Evolutionary conservation across 1,284 basidiomycete genomes (phyloP).

Genomic region (Ceratobasidium sp.): DNA sequence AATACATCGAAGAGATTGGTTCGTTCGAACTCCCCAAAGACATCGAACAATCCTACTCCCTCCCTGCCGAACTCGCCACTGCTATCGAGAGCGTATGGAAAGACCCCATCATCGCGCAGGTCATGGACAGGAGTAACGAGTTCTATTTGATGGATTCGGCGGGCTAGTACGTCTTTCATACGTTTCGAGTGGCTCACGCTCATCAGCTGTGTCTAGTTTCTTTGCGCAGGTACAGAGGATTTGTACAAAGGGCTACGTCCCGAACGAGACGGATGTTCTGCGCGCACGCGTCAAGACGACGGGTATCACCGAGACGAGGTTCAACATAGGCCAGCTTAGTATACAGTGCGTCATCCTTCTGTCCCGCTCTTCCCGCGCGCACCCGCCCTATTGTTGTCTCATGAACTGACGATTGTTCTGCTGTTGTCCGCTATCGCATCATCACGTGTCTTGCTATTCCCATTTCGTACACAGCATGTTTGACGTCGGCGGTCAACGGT

Average conservation of each 20-base stretch:
- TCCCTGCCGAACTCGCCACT: conserved; percentile 74
- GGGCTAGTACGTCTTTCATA: conserved; percentile 71
- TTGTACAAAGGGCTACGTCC: conserved; percentile 80
- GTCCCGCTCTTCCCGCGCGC: not conserved
- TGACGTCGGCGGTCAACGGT: conserved; percentile 92
- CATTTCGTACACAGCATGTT: conserved; percentile 68
- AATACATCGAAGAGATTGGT: conserved; percentile 40
- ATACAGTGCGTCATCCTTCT: conserved; percentile 45
- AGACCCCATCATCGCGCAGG: conserved; percentile 85
- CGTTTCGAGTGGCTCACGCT: not conserved
- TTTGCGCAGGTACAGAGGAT: conserved; percentile 88
- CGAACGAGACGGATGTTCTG: conserved; percentile 89
- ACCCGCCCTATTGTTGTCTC: not conserved
- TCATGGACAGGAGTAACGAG: conserved; percentile 88
- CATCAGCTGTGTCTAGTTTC: conserved; percentile 67
- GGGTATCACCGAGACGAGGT: conserved; percentile 90
- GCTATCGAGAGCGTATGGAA: conserved; percentile 89
- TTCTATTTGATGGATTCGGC: conserved; percentile 99
- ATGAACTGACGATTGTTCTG: not conserved
- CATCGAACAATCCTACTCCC: conserved; percentile 54
- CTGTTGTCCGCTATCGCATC: not conserved
- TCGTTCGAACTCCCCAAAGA: conserved; percentile 36
- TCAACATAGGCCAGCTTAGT: conserved; percentile 47
- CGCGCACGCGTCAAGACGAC: conserved; percentile 91
- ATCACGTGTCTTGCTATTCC: not conserved